Conservation (phyloP, 805 yeast species). For the Barnettozyma siamensis region DNA sequence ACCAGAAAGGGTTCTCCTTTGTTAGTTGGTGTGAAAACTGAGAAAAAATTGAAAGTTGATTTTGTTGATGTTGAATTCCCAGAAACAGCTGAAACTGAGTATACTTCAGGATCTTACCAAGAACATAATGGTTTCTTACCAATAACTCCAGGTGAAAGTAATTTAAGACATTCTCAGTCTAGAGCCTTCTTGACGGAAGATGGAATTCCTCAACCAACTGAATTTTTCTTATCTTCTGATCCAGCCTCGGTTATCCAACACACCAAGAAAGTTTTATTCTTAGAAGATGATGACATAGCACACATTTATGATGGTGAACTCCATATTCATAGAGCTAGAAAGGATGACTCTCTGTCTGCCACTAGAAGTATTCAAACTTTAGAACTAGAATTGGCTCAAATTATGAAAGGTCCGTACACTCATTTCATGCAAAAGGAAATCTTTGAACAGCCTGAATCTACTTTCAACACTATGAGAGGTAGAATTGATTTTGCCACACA, state of each 20-base stretch:
- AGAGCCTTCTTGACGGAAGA: slow-evolving; percentile 96
- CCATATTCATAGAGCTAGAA: slow-evolving; percentile 94
- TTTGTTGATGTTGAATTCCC: slow-evolving; percentile 98
- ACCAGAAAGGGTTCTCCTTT: slow-evolving; percentile 98
- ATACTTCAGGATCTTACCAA: slow-evolving; percentile 16
- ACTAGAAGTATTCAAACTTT: slow-evolving; percentile 94
- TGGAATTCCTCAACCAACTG: slow-evolving; percentile 88
- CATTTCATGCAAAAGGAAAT: slow-evolving; percentile 99
- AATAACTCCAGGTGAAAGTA: slow-evolving; percentile 47
- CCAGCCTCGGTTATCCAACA: slow-evolving; percentile 95
- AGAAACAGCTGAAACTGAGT: slow-evolving; percentile 30
- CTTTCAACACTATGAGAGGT: slow-evolving; percentile 99
- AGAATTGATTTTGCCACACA: slow-evolving; percentile 86
- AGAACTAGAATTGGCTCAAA: slow-evolving; percentile 94
- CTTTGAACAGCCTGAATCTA: slow-evolving; percentile 97
- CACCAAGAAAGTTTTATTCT: slow-evolving; percentile 91
- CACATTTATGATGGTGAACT: slow-evolving; percentile 97
- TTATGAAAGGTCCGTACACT: slow-evolving; percentile 94
- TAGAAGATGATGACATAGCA: slow-evolving; percentile 98
- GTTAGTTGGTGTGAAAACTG: slow-evolving; percentile 95
- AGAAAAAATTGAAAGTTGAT: slow-evolving; percentile 91
- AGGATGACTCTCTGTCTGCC: slow-evolving; percentile 82
- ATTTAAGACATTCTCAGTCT: slow-evolving; percentile 83
- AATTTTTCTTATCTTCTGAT: slow-evolving; percentile 93
- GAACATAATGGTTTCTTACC: slow-evolving; percentile 36